A percentile compares a stretch with the other conserved stretches of the same genome.
phyloP scores from a whole-genome alignment of 352 stramenopile species.

The Pythium oligandrum region DNA sequence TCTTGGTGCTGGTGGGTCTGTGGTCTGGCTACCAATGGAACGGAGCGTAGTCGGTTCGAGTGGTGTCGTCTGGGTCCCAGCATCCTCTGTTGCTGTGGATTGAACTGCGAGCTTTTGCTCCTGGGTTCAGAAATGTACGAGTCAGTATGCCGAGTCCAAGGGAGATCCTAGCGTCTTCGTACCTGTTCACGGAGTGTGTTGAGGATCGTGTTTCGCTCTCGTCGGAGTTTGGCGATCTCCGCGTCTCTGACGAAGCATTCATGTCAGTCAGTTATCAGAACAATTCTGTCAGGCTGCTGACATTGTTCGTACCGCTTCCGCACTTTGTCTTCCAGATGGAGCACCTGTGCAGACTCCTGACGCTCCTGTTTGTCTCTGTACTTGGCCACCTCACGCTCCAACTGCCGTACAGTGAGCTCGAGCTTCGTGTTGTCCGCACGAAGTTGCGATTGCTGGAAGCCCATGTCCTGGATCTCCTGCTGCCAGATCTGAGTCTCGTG shows the following conservation, averaged over 20 bases:
- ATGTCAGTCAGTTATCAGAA: no score
- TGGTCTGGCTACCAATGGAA: no score
- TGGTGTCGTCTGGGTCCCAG: no score
- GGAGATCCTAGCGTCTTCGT: neutral
- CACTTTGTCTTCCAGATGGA: slow-evolving; percentile 37
- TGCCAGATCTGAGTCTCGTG: slow-evolving; percentile 56
- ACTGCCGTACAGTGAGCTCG: slow-evolving; percentile 48
- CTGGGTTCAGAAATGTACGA: no score
- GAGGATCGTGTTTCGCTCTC: slow-evolving; percentile 62
- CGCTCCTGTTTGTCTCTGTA: slow-evolving; percentile 34
- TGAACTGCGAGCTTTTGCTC: no score
- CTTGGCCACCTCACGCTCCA: slow-evolving; percentile 58
- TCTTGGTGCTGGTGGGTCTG: no score
- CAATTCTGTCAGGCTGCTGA: no score
- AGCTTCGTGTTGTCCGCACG: slow-evolving; percentile 53
- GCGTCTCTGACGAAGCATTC: slow-evolving; percentile 28
- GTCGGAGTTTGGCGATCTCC: slow-evolving; percentile 49
- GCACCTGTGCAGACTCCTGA: slow-evolving; percentile 36
- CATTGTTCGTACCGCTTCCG: slow-evolving; percentile 25
- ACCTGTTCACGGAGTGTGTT: slow-evolving; percentile 44
- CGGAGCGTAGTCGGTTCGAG: no score
- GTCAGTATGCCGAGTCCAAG: no score
- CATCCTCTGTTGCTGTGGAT: no score
- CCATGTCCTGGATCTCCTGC: slow-evolving; percentile 47
- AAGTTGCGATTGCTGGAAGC: slow-evolving; percentile 41